Conservation (phyloP, 805 yeast species). For the Candida cerambycidarum region DNA sequence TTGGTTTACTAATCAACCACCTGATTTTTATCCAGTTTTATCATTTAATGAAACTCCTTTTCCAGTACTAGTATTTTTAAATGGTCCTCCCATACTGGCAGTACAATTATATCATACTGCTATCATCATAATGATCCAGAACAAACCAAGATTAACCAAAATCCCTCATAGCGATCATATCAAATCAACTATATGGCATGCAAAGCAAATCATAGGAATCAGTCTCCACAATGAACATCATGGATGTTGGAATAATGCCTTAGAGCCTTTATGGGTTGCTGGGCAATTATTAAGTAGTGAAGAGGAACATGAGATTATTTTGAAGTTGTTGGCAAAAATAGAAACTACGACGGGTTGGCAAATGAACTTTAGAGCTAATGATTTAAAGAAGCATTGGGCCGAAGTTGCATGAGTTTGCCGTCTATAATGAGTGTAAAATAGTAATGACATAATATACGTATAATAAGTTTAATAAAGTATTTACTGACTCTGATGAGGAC, state of each 20-base stretch:
- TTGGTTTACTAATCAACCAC: slow-evolving; percentile 39
- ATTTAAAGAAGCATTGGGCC: slow-evolving; percentile 25
- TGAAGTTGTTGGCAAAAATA: slow-evolving; percentile 21
- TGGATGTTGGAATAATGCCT: slow-evolving; percentile 26
- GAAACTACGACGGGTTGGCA: slow-evolving; percentile 32
- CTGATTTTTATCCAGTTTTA: slow-evolving; percentile 31
- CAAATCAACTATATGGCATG: slow-evolving; percentile 38
- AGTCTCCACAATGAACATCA: slow-evolving; percentile 27
- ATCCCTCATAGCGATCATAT: slow-evolving; percentile 16
- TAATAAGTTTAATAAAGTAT: no score
- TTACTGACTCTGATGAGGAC: no score
- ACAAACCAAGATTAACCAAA: slow-evolving; percentile 38
- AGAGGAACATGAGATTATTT: slow-evolving; percentile 22
- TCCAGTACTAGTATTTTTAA: slow-evolving; percentile 35
- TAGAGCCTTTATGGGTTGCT: slow-evolving; percentile 28
- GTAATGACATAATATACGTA: not conserved
- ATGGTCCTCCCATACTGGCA: slow-evolving; percentile 36
- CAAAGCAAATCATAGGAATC: slow-evolving; percentile 38
- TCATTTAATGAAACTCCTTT: slow-evolving; percentile 34
- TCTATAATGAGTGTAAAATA: no score
- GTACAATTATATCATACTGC: slow-evolving; percentile 42
- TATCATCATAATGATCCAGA: slow-evolving; percentile 36
- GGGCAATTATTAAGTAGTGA: slow-evolving; percentile 25
- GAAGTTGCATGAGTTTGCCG: slow-evolving; percentile 4
- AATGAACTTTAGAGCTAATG: slow-evolving; percentile 28